Conservation (phyloP, 352 stramenopile species). For the Peronospora farinosa region DNA sequence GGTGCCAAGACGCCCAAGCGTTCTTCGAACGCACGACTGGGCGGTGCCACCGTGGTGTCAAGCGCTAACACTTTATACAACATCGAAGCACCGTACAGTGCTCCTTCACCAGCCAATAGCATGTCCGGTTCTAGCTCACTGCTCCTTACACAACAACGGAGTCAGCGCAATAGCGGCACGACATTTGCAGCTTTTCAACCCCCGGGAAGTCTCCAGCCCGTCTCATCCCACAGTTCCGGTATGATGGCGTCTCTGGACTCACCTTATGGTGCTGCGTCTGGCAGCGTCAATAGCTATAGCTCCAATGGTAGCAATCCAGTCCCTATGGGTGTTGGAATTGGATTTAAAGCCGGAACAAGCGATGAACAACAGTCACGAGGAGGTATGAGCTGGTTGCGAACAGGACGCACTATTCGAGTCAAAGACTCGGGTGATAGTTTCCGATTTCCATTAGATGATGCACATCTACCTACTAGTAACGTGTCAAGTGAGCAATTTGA, state of each 20-base stretch:
- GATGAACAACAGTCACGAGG: conserved; percentile 37
- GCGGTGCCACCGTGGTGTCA: conserved; percentile 18
- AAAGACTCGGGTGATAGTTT: conserved; percentile 69
- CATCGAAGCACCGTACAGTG: conserved; percentile 17
- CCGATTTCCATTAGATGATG: conserved; percentile 59
- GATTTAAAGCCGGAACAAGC: conserved; percentile 13
- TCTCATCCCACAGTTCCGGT: conserved; percentile 14
- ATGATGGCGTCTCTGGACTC: conserved; percentile 12
- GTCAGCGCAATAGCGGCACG: conserved; percentile 31
- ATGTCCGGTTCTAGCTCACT: conserved; percentile 17
- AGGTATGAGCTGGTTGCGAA: conserved; percentile 59
- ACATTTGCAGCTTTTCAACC: conserved; percentile 39
- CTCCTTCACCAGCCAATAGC: conserved; percentile 6
- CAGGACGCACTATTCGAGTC: conserved; percentile 59
- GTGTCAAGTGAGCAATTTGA: conserved; percentile 31
- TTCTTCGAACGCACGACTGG: conserved; percentile 16
- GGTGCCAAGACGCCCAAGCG: conserved; percentile 32
- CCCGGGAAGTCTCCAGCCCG: conserved; percentile 16
- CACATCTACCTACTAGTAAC: conserved; percentile 44
- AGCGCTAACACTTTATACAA: conserved; percentile 13
- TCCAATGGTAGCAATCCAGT: conserved; percentile 23
- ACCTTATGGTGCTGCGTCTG: conserved; percentile 24
- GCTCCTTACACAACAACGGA: conserved; percentile 11
- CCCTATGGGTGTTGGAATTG: conserved; percentile 26
- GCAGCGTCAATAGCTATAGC: conserved; percentile 26